Evolutionary conservation across 139 green algal genomes (phyloP), one percentile per base, ranked within the genome.

Genomic region (Micractinium conductrix): DNA sequence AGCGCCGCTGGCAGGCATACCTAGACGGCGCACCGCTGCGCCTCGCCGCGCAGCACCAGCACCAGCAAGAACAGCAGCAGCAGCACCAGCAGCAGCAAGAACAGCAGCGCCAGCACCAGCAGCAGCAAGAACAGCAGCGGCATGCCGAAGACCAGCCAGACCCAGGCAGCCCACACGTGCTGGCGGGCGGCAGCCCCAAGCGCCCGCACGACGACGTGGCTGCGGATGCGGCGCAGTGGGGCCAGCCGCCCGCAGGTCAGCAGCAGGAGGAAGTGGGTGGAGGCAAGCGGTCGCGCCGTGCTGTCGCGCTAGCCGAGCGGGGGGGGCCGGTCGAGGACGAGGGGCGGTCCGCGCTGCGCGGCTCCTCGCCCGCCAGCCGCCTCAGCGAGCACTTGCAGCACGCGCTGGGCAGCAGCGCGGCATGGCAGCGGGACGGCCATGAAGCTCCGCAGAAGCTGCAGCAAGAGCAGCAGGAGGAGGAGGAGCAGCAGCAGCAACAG

Each of bases 11-110:
- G 87, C 65, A 87, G 21, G 69, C 62, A 1, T 87, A 84, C 65
- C 80, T 92, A 5, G 83, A 68, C 8, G 88, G 88, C 1, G 87
- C 30, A 7, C 79, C 60, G 4, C 43, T 91, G 73, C 60, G 58
- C 19, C 2, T 17, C 38, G 50, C 78, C n/a, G n/a, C n/a, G n/a
- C n/a, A n/a, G n/a, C n/a, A n/a, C n/a, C n/a, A n/a, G n/a, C n/a
- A n/a, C 8, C 42, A 69, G 63, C 79, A 78, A 7, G n/a, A 74
- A 12, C 78, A 84, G 65, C 44, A 76, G 33, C 42, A 67, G 78
- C 19, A 65, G 63, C 65, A 68, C 63, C 62, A 76, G 43, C 43
- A n/a, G n/a, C n/a, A n/a, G n/a, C n/a, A n/a, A n/a, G n/a, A n/a
- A n/a, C 44, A n/a, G 44, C 21, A 38, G 65, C 37, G 17, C 35